Base-by-base conservation (phyloP, 371 early-diverging fungal species). In the Phascolomyces articulosus region DNA sequence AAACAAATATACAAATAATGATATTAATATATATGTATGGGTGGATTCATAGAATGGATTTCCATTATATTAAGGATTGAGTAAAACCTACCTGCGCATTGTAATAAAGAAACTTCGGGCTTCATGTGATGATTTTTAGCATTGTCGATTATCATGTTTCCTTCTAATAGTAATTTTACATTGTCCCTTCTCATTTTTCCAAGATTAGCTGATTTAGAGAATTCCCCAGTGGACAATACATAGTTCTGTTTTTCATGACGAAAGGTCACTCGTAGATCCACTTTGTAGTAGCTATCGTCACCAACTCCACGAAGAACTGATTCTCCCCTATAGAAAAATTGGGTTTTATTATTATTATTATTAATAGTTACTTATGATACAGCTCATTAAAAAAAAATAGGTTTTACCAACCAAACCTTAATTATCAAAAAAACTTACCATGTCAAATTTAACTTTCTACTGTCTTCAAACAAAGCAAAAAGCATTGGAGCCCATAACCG, bases 261-360 rank as follows among this genome's bases (percentile, higher is more conserved):
- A n/a, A 44, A 44, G 44, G 15, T 44, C 44, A 44, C 44, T 44
- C 44, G 0, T 44, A 44, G 16, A 44, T 44, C 44, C 44, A 44
- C 44, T 44, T 44, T 44, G 44, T 44, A 44, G 44, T 44, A 44
- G 44, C 44, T 44, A 44, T 44, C 44, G 44, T 44, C 44, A 44
- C 44, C 44, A 44, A 44, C 44, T 44, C 44, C 44, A 44, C 44
- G 6, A 44, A 44, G 44, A 44, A 44, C 44, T 44, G 44, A 44
- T 44, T 44, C 44, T 7, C 44, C 44, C 44, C 44, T 44, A 44
- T 44, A 44, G 44, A 44, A 44, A 44, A 44, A 44, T 3, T 44
- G 44, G 44, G 44, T n/a, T 44, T 44, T 44, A 44, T 1, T 44
- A 44, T 44, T 44, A 44, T 44, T 44, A 44, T 44, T 44, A 44